Conservation (phyloP, 2,329 filamentous ascomycete species). For the Cercospora janseana region DNA sequence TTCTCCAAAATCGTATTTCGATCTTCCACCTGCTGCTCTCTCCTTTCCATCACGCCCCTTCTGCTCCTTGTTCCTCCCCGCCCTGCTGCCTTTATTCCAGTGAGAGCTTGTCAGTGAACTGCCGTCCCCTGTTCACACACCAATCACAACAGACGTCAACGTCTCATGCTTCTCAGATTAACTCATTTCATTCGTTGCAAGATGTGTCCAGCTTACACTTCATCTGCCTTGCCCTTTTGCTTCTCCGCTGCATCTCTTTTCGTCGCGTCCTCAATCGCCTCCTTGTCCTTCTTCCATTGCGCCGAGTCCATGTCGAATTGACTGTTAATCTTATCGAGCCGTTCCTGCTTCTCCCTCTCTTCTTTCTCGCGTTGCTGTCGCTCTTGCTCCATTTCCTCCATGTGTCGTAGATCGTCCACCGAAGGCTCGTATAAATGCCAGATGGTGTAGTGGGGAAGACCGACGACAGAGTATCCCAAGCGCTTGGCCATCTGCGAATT, state of each 20-base stretch:
- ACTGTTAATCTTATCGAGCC: slow-evolving; percentile 74
- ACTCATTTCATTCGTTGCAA: slow-evolving; percentile 5
- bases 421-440: slow-evolving; percentile 99
- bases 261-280: slow-evolving; percentile 68
- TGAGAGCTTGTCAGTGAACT: slow-evolving; percentile 30
- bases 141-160: slow-evolving; percentile 14
- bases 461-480: slow-evolving; percentile 94
- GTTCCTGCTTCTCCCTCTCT: slow-evolving; percentile 70
- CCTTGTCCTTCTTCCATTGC: slow-evolving; percentile 90
- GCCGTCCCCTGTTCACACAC: slow-evolving; percentile 25
- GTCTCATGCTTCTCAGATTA: slow-evolving; percentile 5
- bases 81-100: slow-evolving; percentile 23
- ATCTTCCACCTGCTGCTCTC: too few relatives aligned
- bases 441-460: slow-evolving; percentile 94
- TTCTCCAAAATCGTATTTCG: too few relatives aligned
- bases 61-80: slow-evolving; percentile 7
- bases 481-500: slow-evolving; percentile 97
- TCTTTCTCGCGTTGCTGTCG: slow-evolving; percentile 75
- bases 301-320: slow-evolving; percentile 72
- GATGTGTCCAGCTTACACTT: slow-evolving; percentile 28
- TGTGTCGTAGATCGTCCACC: slow-evolving; percentile 92
- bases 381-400: slow-evolving; percentile 98
- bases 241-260: slow-evolving; percentile 49
- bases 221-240: slow-evolving; percentile 19
- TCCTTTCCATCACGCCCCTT: too few relatives aligned